Evolutionary conservation across 2,329 filamentous ascomycete species (phyloP), one percentile per base, ranked within the genome.

Genomic region (Beauveria scarabaeidicola): DNA sequence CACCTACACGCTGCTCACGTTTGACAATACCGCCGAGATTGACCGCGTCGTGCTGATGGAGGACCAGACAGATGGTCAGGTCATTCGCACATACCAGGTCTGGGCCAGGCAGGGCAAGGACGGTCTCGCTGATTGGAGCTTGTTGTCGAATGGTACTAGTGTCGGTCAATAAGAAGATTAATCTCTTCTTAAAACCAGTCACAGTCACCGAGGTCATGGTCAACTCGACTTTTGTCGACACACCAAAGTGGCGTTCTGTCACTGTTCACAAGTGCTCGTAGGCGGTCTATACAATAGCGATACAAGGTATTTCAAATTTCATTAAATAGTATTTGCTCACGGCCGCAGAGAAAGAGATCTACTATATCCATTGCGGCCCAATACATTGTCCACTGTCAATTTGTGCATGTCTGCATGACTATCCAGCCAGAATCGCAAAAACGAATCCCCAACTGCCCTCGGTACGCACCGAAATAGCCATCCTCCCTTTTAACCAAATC

Each of bases 41-140:
- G 65, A 68, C 43, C 63, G 66, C 9, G 61, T 68, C 10, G 61
- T 64, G 4, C 51, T 68, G n/a, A 68, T 68, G 66, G 66, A 68
- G 47, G 66, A 67, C 52, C 66, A 68, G 52, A 61, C 62, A 2
- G 59, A 64, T 40, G 66, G 66, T 25, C 66, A 68, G 44, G 65
- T 68, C 1, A 64, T 68, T 29, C 63, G 66, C 4, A 61, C 65
- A 5, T 68, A 68, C 36, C 51, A 64, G 21, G 64, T 68, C 17
- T 65, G 60, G 21, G 66, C 62, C 4, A 64, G 58, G 29, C 38
- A 65, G 11, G 63, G 61, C 32, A 62, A 55, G 1, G 57, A 64
- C 9, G 60, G 60, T 36, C 32, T 3, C 11, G 32, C 1, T 1
- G 63, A 61, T 2, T 67, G 66, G 66, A 66, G 60, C 11, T 21